Conservation (phyloP, 768 basidiomycete genomes). For the Boletus tomentosulus region DNA sequence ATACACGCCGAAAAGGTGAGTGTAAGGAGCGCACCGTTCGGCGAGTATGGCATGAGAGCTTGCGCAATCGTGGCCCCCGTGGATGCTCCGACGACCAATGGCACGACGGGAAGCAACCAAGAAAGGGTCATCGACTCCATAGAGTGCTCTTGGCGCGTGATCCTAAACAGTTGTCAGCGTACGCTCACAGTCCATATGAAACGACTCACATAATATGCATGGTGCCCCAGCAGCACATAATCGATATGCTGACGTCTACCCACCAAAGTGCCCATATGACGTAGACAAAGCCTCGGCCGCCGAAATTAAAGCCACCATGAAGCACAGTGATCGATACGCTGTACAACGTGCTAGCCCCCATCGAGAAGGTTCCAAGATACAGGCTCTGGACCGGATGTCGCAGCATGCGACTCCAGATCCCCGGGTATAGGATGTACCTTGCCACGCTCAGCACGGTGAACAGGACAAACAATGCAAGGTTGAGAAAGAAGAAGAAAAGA, state of each 20-base stretch:
- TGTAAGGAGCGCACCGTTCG: conserved; percentile 51
- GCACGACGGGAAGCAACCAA: conserved; percentile 77
- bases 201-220: conserved; percentile 61
- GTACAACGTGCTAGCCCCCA: conserved; percentile 59
- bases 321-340: conserved; percentile 45
- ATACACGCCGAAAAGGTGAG: conserved; percentile 50
- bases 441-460: conserved; percentile 43
- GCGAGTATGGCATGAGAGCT: conserved; percentile 44
- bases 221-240: conserved; percentile 56
- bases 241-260: conserved; percentile 54
- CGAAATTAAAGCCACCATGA: conserved; percentile 42
- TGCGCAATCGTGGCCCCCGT: conserved; percentile 57
- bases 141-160: conserved; percentile 54
- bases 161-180: conserved; percentile 35
- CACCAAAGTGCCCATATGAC: conserved; percentile 67
- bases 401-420: conserved; percentile 46
- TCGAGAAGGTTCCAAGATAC: conserved; percentile 48
- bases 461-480: conserved; percentile 49
- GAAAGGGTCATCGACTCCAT: conserved; percentile 51
- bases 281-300: conserved; percentile 50
- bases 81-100: conserved; percentile 67
- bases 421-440: conserved; percentile 53
- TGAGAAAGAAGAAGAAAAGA: conserved; percentile 55
- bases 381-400: conserved; percentile 48
- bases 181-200: conserved; percentile 15